Percentiles rank a stretch among this genome's conserved stretches.
These are phyloP conservation scores for Fusarium paranaense DNA, from an alignment of 2,329 filamentous ascomycete genomes.

Conservation along the genomic window DNA sequence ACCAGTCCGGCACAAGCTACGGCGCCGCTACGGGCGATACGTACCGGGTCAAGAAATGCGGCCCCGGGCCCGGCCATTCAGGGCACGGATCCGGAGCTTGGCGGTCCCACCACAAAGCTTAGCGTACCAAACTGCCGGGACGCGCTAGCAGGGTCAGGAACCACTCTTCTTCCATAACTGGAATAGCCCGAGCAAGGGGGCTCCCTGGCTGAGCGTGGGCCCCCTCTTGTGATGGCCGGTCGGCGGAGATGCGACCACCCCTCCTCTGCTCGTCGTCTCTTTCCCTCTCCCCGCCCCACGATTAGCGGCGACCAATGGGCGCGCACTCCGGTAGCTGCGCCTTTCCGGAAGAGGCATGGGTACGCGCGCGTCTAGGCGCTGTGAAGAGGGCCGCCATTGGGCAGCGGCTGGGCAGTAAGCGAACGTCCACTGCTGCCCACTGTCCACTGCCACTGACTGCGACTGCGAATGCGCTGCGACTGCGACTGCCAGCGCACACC, in stretches of 20 bases:
- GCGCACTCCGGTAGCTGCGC: constrained; percentile 35
- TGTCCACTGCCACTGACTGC: constrained; percentile 30
- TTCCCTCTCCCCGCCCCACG: not conserved
- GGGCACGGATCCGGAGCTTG: constrained; percentile 31
- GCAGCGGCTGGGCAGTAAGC: constrained; percentile 46
- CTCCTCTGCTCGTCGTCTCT: not conserved
- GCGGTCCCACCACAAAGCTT: constrained; percentile 32
- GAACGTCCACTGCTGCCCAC: constrained; percentile 35
- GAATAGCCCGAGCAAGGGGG: constrained; percentile 18
- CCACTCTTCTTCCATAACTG: constrained; percentile 14
- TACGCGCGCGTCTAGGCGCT: constrained; percentile 48
- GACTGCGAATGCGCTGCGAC: not conserved
- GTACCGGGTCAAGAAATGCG: constrained; percentile 30
- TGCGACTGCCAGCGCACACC: constrained; percentile 44
- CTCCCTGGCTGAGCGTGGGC: constrained; percentile 3
- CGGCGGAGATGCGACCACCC: constrained; percentile 37
- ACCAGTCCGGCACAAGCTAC: constrained; percentile 11
- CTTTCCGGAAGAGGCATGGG: constrained; percentile 29
- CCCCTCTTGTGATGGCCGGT: constrained; percentile 15
- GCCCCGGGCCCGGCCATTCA: constrained; percentile 46
- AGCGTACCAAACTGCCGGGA: constrained; percentile 53
- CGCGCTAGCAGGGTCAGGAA: constrained; percentile 45
- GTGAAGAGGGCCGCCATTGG: constrained; percentile 43
- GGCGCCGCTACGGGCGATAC: constrained; percentile 26
- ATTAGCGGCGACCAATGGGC: constrained; percentile 41